Evolutionary conservation across 306 rosid species (phyloP).

Genomic region (Quercus bicolor): DNA sequence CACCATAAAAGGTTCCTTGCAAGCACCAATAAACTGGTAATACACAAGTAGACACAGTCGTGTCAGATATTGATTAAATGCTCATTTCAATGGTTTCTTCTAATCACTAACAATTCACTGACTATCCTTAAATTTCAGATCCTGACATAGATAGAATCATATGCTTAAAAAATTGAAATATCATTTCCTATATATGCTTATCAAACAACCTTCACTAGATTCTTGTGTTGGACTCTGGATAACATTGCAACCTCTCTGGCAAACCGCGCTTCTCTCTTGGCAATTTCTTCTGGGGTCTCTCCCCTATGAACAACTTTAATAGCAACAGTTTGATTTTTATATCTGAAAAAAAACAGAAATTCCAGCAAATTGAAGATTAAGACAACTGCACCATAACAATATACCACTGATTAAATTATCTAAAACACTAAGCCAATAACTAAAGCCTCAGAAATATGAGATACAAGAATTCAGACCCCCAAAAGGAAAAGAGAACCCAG

Average conservation of each 20-base stretch:
- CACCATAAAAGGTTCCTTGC: constrained; percentile 94
- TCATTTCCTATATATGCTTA: not conserved
- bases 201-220: constrained; percentile 74
- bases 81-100: not conserved
- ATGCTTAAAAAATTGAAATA: constrained; percentile 4
- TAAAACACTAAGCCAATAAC: not conserved
- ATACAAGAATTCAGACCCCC: constrained; percentile 10
- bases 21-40: constrained; percentile 90
- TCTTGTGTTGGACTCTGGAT: constrained; percentile 86
- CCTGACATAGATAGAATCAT: not conserved
- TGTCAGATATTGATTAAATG: constrained; percentile 24
- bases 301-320: constrained; percentile 47
- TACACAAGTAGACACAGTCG: constrained; percentile 19
- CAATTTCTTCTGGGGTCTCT: constrained; percentile 44
- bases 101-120: not conserved
- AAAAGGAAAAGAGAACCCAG: not conserved
- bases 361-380: constrained; percentile 11
- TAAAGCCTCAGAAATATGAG: not conserved
- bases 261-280: constrained; percentile 69
- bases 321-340: constrained; percentile 53
- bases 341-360: constrained; percentile 36
- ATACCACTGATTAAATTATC: not conserved
- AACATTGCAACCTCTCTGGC: constrained; percentile 84
- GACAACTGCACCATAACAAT: constrained; percentile 1
- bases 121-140: constrained; percentile 9